Percentiles rank a stretch among this genome's conserved stretches.
phyloP scores from a whole-genome alignment of 768 basidiomycete species.

The Russula abietina region DNA sequence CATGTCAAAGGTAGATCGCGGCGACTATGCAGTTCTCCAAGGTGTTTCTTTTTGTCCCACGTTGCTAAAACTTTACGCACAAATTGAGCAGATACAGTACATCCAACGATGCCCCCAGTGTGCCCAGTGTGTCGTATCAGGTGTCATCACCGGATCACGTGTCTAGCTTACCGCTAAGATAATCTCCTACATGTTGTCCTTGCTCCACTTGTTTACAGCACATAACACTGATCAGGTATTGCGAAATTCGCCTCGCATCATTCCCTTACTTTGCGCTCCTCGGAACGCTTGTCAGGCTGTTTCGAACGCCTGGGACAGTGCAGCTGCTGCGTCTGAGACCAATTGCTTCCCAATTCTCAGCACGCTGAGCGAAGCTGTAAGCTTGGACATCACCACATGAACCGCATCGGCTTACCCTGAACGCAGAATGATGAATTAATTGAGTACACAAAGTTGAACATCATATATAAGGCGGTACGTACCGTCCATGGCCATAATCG shows the following conservation, averaged over 20 bases:
- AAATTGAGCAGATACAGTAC: constrained; percentile 4
- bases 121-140: constrained; percentile 3
- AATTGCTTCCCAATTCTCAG: constrained; percentile 34
- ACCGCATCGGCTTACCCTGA: constrained; percentile 25
- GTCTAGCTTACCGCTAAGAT: constrained; percentile 9
- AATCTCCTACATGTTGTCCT: constrained; percentile 12
- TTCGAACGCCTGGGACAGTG: constrained; percentile 32
- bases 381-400: constrained; percentile 6
- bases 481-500: constrained; percentile 73
- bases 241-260: not conserved
- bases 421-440: constrained; percentile 1
- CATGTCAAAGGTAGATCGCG: constrained; percentile 23
- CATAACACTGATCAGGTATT: constrained; percentile 16
- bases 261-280: not conserved
- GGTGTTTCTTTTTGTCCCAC: constrained; percentile 7
- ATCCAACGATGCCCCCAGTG: not conserved
- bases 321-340: constrained; percentile 35
- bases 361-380: constrained; percentile 25
- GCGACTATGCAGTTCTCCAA: constrained; percentile 16
- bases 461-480: constrained; percentile 26
- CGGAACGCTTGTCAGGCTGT: not conserved
- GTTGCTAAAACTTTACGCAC: constrained; percentile 12
- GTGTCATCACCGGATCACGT: constrained; percentile 1
- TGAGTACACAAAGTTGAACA: constrained; percentile 7
- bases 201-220: constrained; percentile 3